Conservation (phyloP, 1,139 yeast genomes). For the Hemisphaericaspora xylofermentans region DNA sequence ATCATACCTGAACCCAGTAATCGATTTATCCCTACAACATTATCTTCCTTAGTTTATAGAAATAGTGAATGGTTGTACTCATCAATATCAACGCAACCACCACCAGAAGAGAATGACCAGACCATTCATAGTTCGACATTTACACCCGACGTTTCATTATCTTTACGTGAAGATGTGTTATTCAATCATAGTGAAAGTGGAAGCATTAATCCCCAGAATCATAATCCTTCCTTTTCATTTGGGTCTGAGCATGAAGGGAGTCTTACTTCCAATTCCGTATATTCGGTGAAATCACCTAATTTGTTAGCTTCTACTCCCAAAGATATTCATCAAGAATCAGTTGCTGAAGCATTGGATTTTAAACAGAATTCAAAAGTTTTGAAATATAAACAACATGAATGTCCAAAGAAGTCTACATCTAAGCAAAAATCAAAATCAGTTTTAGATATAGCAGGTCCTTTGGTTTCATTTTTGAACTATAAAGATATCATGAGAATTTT, state of each 20-base stretch:
- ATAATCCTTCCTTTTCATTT: not conserved
- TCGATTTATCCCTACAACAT: conserved; percentile 23
- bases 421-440: conserved; percentile 1
- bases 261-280: conserved; percentile 6
- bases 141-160: conserved; percentile 9
- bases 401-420: conserved; percentile 19
- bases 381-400: conserved; percentile 19
- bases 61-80: conserved; percentile 4
- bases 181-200: conserved; percentile 6
- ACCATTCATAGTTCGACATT: not conserved
- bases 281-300: conserved; percentile 5
- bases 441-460: conserved; percentile 16
- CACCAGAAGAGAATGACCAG: too few relatives aligned
- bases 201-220: not conserved
- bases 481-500: conserved; percentile 13
- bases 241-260: not conserved
- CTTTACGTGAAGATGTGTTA: conserved; percentile 15
- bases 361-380: conserved; percentile 31
- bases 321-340: conserved; percentile 17
- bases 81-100: not conserved
- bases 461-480: conserved; percentile 16
- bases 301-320: conserved; percentile 1
- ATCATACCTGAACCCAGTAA: conserved; percentile 14
- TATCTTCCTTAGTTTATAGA: conserved; percentile 22
- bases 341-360: conserved; percentile 54